Evolutionary conservation across 306 rosid genomes (phyloP), one percentile per base, ranked within the genome.

Genomic region (Albizia julibrissin): DNA sequence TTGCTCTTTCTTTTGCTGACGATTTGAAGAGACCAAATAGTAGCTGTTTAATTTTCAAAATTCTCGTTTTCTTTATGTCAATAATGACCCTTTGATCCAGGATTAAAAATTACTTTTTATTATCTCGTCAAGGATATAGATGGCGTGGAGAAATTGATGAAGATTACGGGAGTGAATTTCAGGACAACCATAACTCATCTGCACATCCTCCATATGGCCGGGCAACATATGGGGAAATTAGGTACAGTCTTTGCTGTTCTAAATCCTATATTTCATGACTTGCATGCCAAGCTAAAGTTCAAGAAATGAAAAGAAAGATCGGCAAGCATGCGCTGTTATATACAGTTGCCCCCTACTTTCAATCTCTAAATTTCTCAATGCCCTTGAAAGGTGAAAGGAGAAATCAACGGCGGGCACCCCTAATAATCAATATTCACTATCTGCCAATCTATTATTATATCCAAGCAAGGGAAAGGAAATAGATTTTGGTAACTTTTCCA

Each of bases 21-120:
- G 97, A 92, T 91, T 81, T 74, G 46, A 92, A 90, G 87, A 88
- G 84, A 80, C 92, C 90, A 76, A 87, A 86, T 19, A 89, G 97
- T 92, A 80, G 64, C 83, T 78, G 54, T 69, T 82, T n/a, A 56
- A 43, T 43, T 74, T 76, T 67, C 59, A 44, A 74, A 19, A 14
- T 78, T 59, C 65, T 77, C 75, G 4, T 15, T 79, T 66, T 76
- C 27, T 83, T 66, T 73, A 14, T 83, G 26, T 29, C 73, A 64
- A 72, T 76, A 27, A 24, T 42, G 54, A 70, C 52, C 24, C 33
- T 46, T 70, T 77, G 21, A 49, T 73, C 66, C 10, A 47, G 61
- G 68, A 66, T 65, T 74, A 69, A 61, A 31, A n/a, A 79, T 78
- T 46, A 62, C 64, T 61, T 62, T 77, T 69, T 37, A 50, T 71